Conservation (phyloP, 305 asterid species). For the Fraxinus xanthoxyloides region DNA sequence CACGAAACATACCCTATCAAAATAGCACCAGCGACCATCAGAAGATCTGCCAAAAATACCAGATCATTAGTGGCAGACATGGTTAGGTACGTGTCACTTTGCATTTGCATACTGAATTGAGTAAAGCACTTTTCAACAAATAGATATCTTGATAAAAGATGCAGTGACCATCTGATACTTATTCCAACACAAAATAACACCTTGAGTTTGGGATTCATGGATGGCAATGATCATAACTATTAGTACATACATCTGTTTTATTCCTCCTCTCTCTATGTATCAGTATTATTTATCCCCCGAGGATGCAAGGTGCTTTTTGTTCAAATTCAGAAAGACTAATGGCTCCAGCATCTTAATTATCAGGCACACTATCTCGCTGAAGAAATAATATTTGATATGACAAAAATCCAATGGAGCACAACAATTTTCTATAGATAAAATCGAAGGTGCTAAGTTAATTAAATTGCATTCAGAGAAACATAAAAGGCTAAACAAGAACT, state of each 20-base stretch:
- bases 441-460: not conserved
- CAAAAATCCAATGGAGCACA: not conserved
- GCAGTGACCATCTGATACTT: conserved; percentile 1
- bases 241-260: not conserved
- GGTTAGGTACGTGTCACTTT: conserved; percentile 12
- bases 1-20: conserved; percentile 63
- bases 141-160: not conserved
- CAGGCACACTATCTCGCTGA: not conserved
- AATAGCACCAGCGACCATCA: conserved; percentile 86
- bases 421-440: not conserved
- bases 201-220: conserved; percentile 7
- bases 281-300: not conserved
- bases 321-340: not conserved
- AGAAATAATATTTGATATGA: not conserved
- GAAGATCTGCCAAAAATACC: conserved; percentile 64
- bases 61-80: conserved; percentile 20
- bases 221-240: not conserved
- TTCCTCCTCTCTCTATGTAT: not conserved
- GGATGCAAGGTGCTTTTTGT: not conserved
- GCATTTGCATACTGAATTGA: not conserved
- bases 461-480: not conserved
- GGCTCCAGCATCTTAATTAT: not conserved
- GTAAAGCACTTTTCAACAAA: not conserved
- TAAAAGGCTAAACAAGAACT: not conserved
- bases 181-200: not conserved